These are phyloP conservation scores for Globisporangium cystogenes DNA, from an alignment of 352 stramenopile genomes.

Conservation along the genomic window DNA sequence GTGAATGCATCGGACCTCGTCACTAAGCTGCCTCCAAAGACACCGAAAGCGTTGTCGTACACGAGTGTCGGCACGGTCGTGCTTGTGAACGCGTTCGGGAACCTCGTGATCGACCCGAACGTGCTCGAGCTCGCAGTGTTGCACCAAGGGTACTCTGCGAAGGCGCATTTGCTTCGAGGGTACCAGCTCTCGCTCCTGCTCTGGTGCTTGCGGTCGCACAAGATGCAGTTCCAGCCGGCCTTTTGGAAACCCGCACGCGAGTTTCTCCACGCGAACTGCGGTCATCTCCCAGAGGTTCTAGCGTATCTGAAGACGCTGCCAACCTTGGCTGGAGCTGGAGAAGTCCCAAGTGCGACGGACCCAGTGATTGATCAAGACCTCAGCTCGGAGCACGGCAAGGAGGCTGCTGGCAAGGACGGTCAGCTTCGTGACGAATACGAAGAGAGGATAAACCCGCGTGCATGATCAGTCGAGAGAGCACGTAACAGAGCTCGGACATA, in stretches of 20 bases:
- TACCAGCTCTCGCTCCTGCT: conserved; percentile 37
- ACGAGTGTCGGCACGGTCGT: conserved; percentile 27
- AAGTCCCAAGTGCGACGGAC: no score
- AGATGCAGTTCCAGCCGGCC: conserved; percentile 17
- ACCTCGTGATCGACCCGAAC: conserved; percentile 39
- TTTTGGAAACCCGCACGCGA: conserved; percentile 29
- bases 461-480: no score
- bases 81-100: conserved; percentile 34
- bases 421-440: no score
- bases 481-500: no score
- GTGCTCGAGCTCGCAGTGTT: conserved; percentile 29
- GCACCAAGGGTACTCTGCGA: conserved; percentile 30
- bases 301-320: conserved; percentile 13
- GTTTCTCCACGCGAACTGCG: conserved; percentile 22
- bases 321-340: no score
- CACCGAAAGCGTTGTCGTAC: conserved; percentile 32
- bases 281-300: conserved; percentile 22
- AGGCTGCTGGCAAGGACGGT: no score
- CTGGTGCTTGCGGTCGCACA: conserved; percentile 35
- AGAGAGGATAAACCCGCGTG: no score
- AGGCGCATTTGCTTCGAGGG: conserved; percentile 28
- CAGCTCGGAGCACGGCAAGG: no score
- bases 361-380: no score
- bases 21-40: conserved; percentile 37
- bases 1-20: conserved; percentile 34